Base-by-base conservation (phyloP, 129 eudicot species). In the Centaurea solstitialis region DNA sequence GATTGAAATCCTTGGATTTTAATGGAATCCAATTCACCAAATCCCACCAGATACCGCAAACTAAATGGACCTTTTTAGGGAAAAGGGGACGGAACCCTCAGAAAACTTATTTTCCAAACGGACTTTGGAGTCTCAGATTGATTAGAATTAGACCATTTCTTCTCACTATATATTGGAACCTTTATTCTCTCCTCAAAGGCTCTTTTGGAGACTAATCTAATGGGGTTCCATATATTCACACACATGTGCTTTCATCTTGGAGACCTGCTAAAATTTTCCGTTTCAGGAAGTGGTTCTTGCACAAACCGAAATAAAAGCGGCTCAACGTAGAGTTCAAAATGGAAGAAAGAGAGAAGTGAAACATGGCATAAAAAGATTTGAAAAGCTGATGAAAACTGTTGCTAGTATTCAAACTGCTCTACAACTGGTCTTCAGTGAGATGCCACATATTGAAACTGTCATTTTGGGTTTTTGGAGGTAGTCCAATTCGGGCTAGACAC, bases 341-440 rank as follows among this genome's bases (percentile, higher is more conserved):
- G 84, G 93, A 72, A 89, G 93, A 70, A 92, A 87, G 83, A 92
- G 99, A 80, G 92, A 92, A 82, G 91, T 95, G 81, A 95, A 88
- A 85, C 78, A 76, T 83, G 94, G 90, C 43, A 90, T 95, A 84
- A 86, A 78, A 83, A 89, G 91, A 86, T 80, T 91, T 41, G 94
- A 93, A 12, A 95, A 93, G 89, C 71, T 93, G 81, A 93, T 93
- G 97, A 89, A 78, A 5, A 79, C 89, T 24, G 39, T 95, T 26
- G 76, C 87, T 65, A 83, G 74, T 87, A 75, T 88, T 78, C 91
- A 81, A 82, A 85, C 80, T 82, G 94, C 99, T 24, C 89, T 95
- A 17, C 92, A 89, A 47, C 67, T 90, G 78, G 59, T 89, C 73
- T 87, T 93, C 71, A 74, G 87, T 73, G 94, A 95, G 84, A 83